Evolutionary conservation across 805 yeast species (phyloP), one percentile per base, ranked within the genome.

Genomic region (Lipomyces yamadae): DNA sequence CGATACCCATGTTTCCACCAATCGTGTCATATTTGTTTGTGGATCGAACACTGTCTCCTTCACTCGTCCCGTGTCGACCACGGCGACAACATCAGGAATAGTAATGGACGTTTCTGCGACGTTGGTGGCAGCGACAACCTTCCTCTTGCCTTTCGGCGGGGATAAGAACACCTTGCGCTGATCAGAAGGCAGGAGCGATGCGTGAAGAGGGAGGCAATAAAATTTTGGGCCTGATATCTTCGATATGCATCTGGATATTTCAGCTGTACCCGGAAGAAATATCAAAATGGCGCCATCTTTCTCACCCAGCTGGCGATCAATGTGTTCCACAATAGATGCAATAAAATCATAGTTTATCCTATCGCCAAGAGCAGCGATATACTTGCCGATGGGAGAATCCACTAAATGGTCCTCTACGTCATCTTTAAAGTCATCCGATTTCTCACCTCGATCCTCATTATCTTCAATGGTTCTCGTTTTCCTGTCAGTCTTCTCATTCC

Each of bases 21-120:
- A 81, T 62, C 85, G 85, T 0, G 95, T 87, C 4, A 92, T 84
- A 72, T 90, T 90, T 15, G 86, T 81, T 48, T 79, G 81, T 0
- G 91, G 73, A 74, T 91, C 93, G 74, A 87, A 94, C 34, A 85
- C 83, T 73, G 91, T 84, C 15, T 88, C 87, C 73, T 94, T 94
- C 4, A 91, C 93, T 61, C 92, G 81, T 1, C 99, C 99, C 0
- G 90, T 80, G 75, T 94, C 98, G 55, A 94, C 84, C 1, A 94
- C 97, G 0, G 87, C 96, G 10, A 92, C 97, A 77, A 94, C 91
- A 77, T 94, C 99, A 15, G 97, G 91, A 63, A 94, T 94, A 0
- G 99, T 94, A 70, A 94, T 92, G 15, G 99, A 94, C 0, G 99
- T 94, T 78, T 94, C 99, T 0, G 99, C 99, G 66, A 94, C 91